Evolutionary conservation across 495 filamentous ascomycete species (phyloP), one percentile per base, ranked within the genome.

Genomic region (Pseudevernia furfuracea): DNA sequence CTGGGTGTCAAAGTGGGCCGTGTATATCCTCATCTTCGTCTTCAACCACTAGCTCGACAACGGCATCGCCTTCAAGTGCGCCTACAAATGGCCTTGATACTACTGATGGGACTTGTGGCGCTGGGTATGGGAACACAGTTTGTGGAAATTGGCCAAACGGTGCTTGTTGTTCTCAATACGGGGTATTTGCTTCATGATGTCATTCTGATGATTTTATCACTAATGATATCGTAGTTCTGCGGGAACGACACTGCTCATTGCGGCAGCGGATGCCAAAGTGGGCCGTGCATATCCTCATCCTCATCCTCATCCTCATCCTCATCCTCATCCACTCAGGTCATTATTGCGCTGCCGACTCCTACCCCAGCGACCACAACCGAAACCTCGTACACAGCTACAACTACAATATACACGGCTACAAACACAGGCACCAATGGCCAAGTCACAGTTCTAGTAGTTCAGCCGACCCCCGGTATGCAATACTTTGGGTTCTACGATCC

Each of bases 161-260:
- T 36, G 66, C 71, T 64, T 83, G 80, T 68, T 83, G 80, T 67
- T 80, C 77, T 30, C 73, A 77, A 73, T 83, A 81, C 68, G 80
- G 80, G 34, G 71, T 72, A 48, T 59, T 41, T 70, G 66, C 12
- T 14, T 46, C 63, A 15, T n/a, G 23, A 12, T 17, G n/a, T 21
- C 19, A 8, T 17, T 28, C 10, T 39, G 15, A 36, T 39, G 3
- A 19, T 32, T 32, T 37, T 19, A 30, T 30, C 62, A 37, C 41
- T 61, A 19, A 60, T 15, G n/a, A 25, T 21, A 28, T 25, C n/a
- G 7, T 30, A 61, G 66, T 72, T 63, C 58, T 74, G 74, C 57
- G 74, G 74, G 1, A 72, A 67, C 10, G 73, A 71, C 15, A 66
- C 70, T n/a, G 71, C 68, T 17, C 75, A 77, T 67, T 77, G 75